Evolutionary conservation across 306 rosid genomes (phyloP).

Genomic region (Gynostemma pentaphyllum): DNA sequence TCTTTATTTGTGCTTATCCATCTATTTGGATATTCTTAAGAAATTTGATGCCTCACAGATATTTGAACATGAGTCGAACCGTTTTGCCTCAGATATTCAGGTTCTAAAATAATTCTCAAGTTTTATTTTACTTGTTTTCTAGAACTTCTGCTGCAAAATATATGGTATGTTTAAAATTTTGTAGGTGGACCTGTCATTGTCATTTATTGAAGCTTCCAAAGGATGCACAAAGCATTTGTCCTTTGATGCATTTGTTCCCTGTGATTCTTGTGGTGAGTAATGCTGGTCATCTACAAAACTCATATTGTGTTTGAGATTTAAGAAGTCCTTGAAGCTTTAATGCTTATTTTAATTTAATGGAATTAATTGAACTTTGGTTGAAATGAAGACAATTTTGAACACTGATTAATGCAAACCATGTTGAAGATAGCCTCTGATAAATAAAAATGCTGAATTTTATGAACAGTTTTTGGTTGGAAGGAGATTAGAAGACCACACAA

Average conservation of each 20-base stretch:
- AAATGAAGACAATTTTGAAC: no score
- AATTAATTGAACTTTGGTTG: no score
- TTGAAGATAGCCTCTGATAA: neutral
- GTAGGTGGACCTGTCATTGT: conserved; percentile 60
- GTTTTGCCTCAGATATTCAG: conserved; percentile 60
- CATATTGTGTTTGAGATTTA: neutral
- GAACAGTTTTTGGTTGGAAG: neutral
- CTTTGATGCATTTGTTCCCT: conserved; percentile 64
- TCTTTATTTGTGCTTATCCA: neutral
- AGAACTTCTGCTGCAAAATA: neutral
- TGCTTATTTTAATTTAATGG: neutral
- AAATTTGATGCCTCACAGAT: conserved; percentile 43
- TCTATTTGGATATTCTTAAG: neutral
- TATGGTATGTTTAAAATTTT: conserved; percentile 15
- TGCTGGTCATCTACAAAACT: conserved; percentile 5
- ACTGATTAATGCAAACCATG: neutral
- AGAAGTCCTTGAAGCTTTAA: neutral
- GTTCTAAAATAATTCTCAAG: conserved; percentile 18
- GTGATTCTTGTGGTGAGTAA: conserved; percentile 71
- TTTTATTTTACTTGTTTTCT: neutral
- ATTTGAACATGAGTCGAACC: conserved; percentile 59
- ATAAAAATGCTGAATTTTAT: neutral
- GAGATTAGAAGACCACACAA: neutral
- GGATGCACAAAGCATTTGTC: conserved; percentile 77
- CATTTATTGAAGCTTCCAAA: conserved; percentile 69